Conservation (phyloP, 176 grass and related monocot species). For the Musa acuminata region DNA sequence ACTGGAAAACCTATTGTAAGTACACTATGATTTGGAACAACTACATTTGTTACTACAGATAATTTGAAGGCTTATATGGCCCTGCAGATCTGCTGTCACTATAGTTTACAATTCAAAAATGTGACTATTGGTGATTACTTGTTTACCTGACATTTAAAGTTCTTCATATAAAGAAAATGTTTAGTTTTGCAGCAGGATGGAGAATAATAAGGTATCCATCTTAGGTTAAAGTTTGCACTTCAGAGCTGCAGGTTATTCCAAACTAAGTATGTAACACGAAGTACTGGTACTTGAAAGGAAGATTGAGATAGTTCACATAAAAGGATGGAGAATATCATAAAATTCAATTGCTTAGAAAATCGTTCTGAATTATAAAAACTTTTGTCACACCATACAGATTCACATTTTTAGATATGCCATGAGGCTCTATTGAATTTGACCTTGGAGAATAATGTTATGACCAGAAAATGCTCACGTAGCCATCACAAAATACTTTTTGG, state of each 20-base stretch:
- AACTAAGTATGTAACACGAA: background rate
- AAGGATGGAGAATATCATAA: background rate
- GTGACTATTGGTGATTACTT: background rate
- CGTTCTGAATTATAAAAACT: background rate
- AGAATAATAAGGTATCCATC: background rate
- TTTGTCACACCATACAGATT: background rate
- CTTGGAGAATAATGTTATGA: background rate
- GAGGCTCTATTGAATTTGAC: background rate
- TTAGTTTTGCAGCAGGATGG: background rate
- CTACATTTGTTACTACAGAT: background rate
- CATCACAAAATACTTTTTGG: background rate
- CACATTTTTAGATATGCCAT: background rate
- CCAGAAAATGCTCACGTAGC: background rate
- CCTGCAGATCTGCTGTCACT: background rate
- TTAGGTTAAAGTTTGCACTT: background rate
- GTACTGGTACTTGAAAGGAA: background rate
- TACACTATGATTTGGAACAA: background rate
- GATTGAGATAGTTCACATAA: background rate
- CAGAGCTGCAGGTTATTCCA: background rate
- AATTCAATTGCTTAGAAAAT: background rate
- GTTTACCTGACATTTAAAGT: background rate
- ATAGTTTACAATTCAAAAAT: background rate
- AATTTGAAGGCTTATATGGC: background rate
- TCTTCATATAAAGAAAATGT: background rate
- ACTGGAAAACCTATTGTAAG: constrained; percentile 96